A percentile compares a stretch with the other conserved stretches of the same genome.
Conservation (phyloP, 2,329 filamentous ascomycete genomes). For the Volutella citrinella region DNA sequence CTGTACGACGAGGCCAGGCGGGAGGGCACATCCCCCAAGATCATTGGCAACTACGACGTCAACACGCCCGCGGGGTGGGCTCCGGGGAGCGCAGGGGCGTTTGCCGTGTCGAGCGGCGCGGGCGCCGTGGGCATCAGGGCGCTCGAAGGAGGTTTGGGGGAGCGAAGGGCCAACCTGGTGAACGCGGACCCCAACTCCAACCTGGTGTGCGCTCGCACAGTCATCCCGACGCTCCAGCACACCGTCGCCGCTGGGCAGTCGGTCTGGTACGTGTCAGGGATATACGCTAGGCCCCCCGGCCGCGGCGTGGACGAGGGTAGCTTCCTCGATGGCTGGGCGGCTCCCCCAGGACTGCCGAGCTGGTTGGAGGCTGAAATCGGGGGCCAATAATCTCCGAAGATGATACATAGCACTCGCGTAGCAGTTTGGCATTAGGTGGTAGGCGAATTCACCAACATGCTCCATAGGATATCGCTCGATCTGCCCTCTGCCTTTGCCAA, state of each 20-base stretch:
- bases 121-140: slow-evolving; percentile 57
- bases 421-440: no score
- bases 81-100: slow-evolving; percentile 49
- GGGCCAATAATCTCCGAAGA: slow-evolving; percentile 14
- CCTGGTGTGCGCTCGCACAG: slow-evolving; percentile 67
- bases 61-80: slow-evolving; percentile 52
- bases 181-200: slow-evolving; percentile 80
- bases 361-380: slow-evolving; percentile 58
- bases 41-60: slow-evolving; percentile 61
- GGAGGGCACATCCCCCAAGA: slow-evolving; percentile 52
- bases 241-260: slow-evolving; percentile 56
- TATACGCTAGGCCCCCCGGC: slow-evolving; percentile 66
- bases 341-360: slow-evolving; percentile 52
- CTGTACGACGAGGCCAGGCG: slow-evolving; percentile 41
- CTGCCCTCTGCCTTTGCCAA: no score
- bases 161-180: slow-evolving; percentile 61
- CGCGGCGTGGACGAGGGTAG: slow-evolving; percentile 47
- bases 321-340: slow-evolving; percentile 61
- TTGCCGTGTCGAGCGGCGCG: slow-evolving; percentile 55
- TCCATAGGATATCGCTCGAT: no score
- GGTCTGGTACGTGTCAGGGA: slow-evolving; percentile 66
- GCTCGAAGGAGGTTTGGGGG: slow-evolving; percentile 46
- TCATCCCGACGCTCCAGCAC: slow-evolving; percentile 67
- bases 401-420: no score
- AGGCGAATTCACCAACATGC: no score